Evolutionary conservation across 2,329 filamentous ascomycete genomes (phyloP), one percentile per base, ranked within the genome.

Genomic region (Aspergillus bombycis): DNA sequence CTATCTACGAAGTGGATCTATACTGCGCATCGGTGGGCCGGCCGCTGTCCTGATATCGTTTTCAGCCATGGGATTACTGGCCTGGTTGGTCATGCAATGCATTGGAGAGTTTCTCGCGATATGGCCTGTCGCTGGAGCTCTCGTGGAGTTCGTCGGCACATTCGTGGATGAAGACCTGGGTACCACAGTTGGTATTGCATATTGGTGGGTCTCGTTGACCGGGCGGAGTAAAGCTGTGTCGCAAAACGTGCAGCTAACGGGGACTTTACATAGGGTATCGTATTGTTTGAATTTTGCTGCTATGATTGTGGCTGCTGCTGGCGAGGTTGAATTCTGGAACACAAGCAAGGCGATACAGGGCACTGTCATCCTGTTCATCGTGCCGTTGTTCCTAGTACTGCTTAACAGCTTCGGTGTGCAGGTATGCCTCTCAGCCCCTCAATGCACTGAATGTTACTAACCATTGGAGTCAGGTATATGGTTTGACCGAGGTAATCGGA

Each of bases 131-230:
- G 71, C 78, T 7, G 78, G 77, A 53, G 75, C 77, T 1, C 62
- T 78, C 32, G 71, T 75, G 16, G 72, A 78, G 38, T 79, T 75
- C 48, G 74, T 79, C 6, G 65, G 72, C 16, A 68, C 70, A 21
- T 79, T 79, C 61, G 74, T 79, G 16, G 78, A 79, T 56, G 68
- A 70, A 48, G 77, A 80, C 36, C 57, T 79, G 14, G 77, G 75
- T 0, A 72, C 72, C n/a, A 69, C 74, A 7, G 70, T 78, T 10
- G 76, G 77, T 7, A 62, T 78, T 7, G 70, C 72, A 45, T 78
- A 78, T 64, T 78, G 75, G 77, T 78, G 60, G 32, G 65, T 48
- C 50, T 7, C 7, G 3, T 34, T 34, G 52, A 16, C 8, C 2
- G 6, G 6, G 26, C 32, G 7, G 19, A 28, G 16, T 19, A 30